These are phyloP conservation scores for Strobilomyces echinocephalus DNA, from an alignment of 768 basidiomycete species.

Conservation along the genomic window DNA sequence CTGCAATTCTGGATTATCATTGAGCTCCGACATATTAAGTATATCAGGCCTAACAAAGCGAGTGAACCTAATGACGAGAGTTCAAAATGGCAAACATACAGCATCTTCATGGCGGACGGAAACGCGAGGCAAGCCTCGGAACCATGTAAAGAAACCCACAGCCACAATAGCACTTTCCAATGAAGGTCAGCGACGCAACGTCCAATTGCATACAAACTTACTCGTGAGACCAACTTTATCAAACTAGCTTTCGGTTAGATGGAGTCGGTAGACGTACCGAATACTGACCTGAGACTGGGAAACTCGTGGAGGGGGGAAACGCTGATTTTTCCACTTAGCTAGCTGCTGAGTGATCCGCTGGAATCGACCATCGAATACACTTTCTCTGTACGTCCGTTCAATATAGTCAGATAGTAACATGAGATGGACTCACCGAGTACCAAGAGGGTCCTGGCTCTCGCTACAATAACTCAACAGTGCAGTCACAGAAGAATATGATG, in stretches of 20 bases:
- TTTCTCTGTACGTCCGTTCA: slow-evolving; percentile 37
- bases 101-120: slow-evolving; percentile 69
- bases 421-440: slow-evolving; percentile 43
- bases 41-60: slow-evolving; percentile 65
- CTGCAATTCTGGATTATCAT: slow-evolving; percentile 79
- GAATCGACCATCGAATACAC: slow-evolving; percentile 54
- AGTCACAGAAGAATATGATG: slow-evolving; percentile 52
- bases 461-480: slow-evolving; percentile 55
- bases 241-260: slow-evolving; percentile 45
- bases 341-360: slow-evolving; percentile 53
- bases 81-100: slow-evolving; percentile 47
- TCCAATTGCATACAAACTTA: slow-evolving; percentile 29
- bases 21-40: slow-evolving; percentile 85
- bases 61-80: not conserved
- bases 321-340: slow-evolving; percentile 65
- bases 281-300: slow-evolving; percentile 65
- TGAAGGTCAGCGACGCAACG: slow-evolving; percentile 14
- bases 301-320: slow-evolving; percentile 81
- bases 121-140: slow-evolving; percentile 71
- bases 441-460: slow-evolving; percentile 51
- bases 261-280: not conserved
- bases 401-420: not conserved
- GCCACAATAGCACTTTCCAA: slow-evolving; percentile 67
- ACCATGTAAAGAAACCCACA: slow-evolving; percentile 73
- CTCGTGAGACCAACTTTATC: slow-evolving; percentile 86